Percentiles rank a stretch among this genome's conserved stretches.
Evolutionary conservation across 2,329 filamentous ascomycete genomes (phyloP).

Genomic region (Aureobasidium melanogenum): DNA sequence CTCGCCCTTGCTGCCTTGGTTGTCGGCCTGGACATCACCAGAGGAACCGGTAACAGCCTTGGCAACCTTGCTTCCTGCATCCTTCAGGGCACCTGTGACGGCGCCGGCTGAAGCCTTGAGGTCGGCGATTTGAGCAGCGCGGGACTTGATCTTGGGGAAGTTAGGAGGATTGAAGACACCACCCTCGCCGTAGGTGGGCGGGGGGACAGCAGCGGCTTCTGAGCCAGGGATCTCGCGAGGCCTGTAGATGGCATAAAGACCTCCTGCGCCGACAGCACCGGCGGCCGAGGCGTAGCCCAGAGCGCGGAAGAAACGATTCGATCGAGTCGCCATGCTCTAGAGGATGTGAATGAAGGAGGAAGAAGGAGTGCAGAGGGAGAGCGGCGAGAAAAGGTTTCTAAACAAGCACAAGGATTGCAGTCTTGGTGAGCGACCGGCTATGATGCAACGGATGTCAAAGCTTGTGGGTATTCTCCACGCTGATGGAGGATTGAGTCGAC

Average conservation of each 20-base stretch:
- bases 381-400: not conserved
- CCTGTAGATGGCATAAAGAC: constrained; percentile 56
- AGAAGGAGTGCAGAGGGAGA: not conserved
- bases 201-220: constrained; percentile 59
- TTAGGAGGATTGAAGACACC: constrained; percentile 58
- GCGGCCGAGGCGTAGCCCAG: constrained; percentile 52
- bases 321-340: constrained; percentile 12
- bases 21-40: constrained; percentile 21
- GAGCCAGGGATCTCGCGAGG: constrained; percentile 64
- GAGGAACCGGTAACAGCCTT: constrained; percentile 25
- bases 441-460: constrained; percentile 10
- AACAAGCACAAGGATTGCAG: not conserved
- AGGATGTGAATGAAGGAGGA: constrained; percentile 1
- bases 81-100: constrained; percentile 25
- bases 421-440: not conserved
- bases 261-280: constrained; percentile 44
- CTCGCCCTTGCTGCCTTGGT: constrained; percentile 29
- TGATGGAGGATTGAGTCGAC: constrained; percentile 1
- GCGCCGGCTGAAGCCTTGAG: constrained; percentile 45
- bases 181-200: constrained; percentile 59
- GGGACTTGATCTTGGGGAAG: constrained; percentile 55
- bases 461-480: constrained; percentile 10
- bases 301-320: constrained; percentile 39
- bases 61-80: constrained; percentile 37
- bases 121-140: constrained; percentile 56